A percentile compares a stretch with the other conserved stretches of the same genome.
Conservation (phyloP, 306 rosid genomes). For the Cucurbita ficifolia region DNA sequence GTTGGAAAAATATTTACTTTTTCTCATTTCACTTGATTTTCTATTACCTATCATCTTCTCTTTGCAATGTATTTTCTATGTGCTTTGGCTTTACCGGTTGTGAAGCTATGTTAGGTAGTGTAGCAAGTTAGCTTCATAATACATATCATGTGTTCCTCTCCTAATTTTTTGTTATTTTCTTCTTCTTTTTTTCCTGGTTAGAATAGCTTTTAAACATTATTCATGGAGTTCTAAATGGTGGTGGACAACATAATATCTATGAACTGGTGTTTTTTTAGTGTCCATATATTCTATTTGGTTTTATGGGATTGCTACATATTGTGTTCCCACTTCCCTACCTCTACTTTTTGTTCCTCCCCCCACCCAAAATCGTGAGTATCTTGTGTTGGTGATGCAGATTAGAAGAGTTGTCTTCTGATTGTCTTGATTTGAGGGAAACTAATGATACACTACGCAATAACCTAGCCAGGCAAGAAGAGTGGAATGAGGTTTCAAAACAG, state of each 20-base stretch:
- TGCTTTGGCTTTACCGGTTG: not conserved
- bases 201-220: not conserved
- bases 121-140: not conserved
- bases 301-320: not conserved
- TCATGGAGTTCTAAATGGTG: not conserved
- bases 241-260: not conserved
- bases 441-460: constrained; percentile 39
- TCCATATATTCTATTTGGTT: not conserved
- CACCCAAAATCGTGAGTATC: not conserved
- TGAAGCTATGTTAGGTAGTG: not conserved
- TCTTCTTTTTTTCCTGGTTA: not conserved
- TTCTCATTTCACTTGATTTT: not conserved
- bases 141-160: not conserved
- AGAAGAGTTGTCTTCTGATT: constrained; percentile 56
- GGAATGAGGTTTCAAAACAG: constrained; percentile 48
- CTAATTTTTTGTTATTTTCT: not conserved
- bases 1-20: not conserved
- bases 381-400: constrained; percentile 41
- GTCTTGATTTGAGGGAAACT: constrained; percentile 31
- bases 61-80: not conserved
- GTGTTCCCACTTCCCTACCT: not conserved
- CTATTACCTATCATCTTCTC: not conserved
- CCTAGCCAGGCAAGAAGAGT: constrained; percentile 42
- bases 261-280: not conserved
- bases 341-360: not conserved